Base-by-base conservation (phyloP, 257 asterid genomes). In the Solanum medicagineum region DNA sequence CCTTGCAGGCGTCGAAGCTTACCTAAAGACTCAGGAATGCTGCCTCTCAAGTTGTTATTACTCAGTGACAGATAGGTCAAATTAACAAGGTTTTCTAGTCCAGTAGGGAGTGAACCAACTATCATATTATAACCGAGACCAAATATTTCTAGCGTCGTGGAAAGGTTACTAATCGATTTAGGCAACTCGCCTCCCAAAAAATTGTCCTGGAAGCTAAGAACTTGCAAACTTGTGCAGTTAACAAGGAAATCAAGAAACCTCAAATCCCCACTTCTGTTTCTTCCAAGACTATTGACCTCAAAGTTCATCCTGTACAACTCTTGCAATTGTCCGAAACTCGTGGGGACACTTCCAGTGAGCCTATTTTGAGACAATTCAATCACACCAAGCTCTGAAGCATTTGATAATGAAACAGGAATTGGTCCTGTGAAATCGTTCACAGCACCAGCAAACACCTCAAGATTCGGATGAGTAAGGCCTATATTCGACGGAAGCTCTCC, bases 361-460 rank as follows among this genome's bases (percentile, higher is more conserved):
- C 44, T 14, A 40, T 87, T 89, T 65, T 84, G 56, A 56, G 86
- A 82, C 36, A 89, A 57, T 20, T 87, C 86, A 12, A 87, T 42
- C 9, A 42, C 26, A 29, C 49, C 40, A 75, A 87, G 87, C 20
- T 79, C 70, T 13, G 91, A 62, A 53, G 87, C 89, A 79, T 89
- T 89, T 26, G 88, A 24, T 16, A 89, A 81, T 8, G 91, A 87
- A 82, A 36, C 66, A 1, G 90, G 91, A 45, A 89, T 86, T 2
- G 68, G 53, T 20, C 89, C 90, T 11, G 86, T 57, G 68, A 87
- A 89, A 16, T 65, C 7, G 26, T 87, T 89, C 5, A 71, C 51
- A 16, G 86, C 88, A 36, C 83, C 85, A 36, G 77, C 74, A 77
- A 86, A 81, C 7, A 32, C 45, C 81, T 36, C 75, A 10, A 85